Evolutionary conservation across 2,329 filamentous ascomycete species (phyloP).

Genomic region (Sporothrix variecibatus): DNA sequence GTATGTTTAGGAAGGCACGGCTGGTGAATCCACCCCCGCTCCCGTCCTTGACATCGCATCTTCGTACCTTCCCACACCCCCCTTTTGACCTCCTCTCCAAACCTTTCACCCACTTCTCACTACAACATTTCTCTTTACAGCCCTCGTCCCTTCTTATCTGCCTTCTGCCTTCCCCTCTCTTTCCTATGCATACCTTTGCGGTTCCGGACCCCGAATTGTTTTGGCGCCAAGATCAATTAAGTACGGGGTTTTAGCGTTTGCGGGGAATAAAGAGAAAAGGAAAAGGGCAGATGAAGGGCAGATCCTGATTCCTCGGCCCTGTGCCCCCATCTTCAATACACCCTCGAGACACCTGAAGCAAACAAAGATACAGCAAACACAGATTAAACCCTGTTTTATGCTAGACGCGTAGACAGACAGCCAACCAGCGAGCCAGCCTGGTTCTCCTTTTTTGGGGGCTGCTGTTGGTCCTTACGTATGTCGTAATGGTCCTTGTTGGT

Average conservation of each 20-base stretch:
- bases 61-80: neutral
- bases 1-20: neutral
- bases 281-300: neutral
- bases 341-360: neutral
- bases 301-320: neutral
- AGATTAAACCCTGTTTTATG: neutral
- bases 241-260: conserved; percentile 5
- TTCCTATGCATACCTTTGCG: neutral
- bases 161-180: neutral
- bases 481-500: neutral
- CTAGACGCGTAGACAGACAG: neutral
- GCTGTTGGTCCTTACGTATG: neutral
- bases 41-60: neutral
- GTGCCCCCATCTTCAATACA: neutral
- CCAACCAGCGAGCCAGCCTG: neutral
- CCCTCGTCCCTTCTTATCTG: neutral
- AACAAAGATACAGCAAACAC: neutral
- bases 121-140: neutral
- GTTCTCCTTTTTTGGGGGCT: neutral
- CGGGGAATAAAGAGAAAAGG: neutral
- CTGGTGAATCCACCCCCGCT: neutral
- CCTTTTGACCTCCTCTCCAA: neutral
- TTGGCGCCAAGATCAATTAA: neutral
- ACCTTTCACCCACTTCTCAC: neutral
- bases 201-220: conserved; percentile 9